Base-by-base conservation (phyloP, 495 filamentous ascomycete genomes). In the Penicillium samsonianum region DNA sequence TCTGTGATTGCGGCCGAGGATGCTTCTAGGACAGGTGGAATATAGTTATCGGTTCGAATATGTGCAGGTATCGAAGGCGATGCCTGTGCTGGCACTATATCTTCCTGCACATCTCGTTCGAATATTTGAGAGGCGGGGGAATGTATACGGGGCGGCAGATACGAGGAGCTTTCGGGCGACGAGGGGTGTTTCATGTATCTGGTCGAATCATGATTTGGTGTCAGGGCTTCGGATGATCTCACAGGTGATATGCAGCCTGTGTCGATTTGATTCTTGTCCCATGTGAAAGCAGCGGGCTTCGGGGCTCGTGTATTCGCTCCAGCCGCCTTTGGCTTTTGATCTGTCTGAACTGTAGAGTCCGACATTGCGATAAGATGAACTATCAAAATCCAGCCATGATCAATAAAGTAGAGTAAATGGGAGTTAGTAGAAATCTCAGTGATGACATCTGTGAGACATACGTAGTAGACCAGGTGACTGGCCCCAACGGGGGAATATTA, bases 51-150 rank as follows among this genome's bases (percentile, higher is more conserved):
- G 26, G 89, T 95, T 58, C 87, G 83, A 63, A 96, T 95, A 65
- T 96, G 92, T 2, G 87, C 83, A 9, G 92, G 92, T 56, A 94
- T 93, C 10, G 89, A 86, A 3, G 89, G 83, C 1, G 67, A 67
- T 14, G 67, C 55, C 52, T 90, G 86, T 7, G 79, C 65, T n/a
- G 83, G 72, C 8, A 82, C 60, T 28, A 82, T 74, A 63, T 81
- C 84, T 64, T 96, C 92, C 69, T 96, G 92, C 14, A 96, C 92
- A 71, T 90, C 87, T 62, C 92, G 89, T 78, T 96, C 92, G 72
- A 96, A 96, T 65, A 96, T 96, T 64, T 93, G 90, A 23, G 90
- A 85, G 5, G 85, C 84, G 11, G 87, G 86, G 14, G 86, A 89
- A 45, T 81, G 77, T 43, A 87, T 69, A 38, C 82, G 78, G 5